phyloP scores from a whole-genome alignment of 306 rosid genomes.

The Vicia sativa region DNA sequence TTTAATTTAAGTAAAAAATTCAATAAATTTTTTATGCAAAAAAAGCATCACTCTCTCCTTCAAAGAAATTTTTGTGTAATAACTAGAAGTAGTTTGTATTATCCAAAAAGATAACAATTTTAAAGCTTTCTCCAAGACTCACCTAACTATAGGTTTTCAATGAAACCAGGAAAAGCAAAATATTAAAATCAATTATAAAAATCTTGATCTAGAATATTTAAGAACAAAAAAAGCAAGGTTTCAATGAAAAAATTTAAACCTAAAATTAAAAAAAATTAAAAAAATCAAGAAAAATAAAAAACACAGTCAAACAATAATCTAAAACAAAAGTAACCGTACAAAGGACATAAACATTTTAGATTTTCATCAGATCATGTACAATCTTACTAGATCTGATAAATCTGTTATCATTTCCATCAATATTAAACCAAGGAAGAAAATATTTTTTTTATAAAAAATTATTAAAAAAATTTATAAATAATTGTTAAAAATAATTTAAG shows the following conservation, averaged over 20 bases:
- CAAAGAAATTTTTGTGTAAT: constrained; percentile 31
- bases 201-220: constrained; percentile 10
- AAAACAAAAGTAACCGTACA: constrained; percentile 28
- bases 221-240: neutral
- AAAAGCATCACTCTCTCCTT: neutral
- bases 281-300: neutral
- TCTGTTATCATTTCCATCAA: constrained; percentile 8
- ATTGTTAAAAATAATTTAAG: neutral
- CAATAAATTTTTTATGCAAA: constrained; percentile 22
- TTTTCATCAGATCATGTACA: constrained; percentile 34
- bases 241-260: constrained; percentile 5
- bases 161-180: neutral
- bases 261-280: neutral
- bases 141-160: constrained; percentile 11
- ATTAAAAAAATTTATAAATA: too few relatives aligned
- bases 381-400: constrained; percentile 43
- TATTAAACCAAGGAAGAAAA: neutral
- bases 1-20: neutral
- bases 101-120: constrained; percentile 15
- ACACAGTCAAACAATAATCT: constrained; percentile 9
- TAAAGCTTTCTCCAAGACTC: constrained; percentile 6
- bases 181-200: neutral
- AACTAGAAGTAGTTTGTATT: constrained; percentile 12
- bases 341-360: constrained; percentile 25
- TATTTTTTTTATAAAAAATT: neutral